phyloP scores from a whole-genome alignment of 169 alveolate species.

The Cryptosporidium parvum region DNA sequence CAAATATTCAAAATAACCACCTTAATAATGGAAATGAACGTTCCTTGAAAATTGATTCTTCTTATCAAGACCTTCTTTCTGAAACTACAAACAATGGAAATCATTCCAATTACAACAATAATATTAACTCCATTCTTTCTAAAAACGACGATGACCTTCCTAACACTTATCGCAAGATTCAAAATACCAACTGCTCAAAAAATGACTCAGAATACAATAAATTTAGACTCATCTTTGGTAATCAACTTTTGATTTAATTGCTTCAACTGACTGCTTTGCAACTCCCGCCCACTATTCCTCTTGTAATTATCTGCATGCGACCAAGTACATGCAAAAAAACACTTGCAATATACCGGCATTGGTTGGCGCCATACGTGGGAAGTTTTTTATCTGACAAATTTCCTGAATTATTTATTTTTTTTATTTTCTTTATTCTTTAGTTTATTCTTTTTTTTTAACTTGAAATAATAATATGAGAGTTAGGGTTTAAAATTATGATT shows the following conservation, averaged over 20 bases:
- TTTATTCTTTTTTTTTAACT: not conserved
- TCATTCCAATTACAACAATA: not conserved
- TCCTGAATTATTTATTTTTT: not conserved
- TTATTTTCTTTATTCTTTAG: not conserved
- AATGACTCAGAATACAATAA: conserved; percentile 50
- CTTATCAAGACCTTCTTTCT: not conserved
- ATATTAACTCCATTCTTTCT: not conserved
- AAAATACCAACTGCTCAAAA: conserved; percentile 11
- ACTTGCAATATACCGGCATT: conserved; percentile 24
- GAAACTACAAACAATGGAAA: not conserved
- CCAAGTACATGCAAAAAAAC: not conserved
- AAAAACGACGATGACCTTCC: not conserved
- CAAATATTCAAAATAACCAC: not conserved
- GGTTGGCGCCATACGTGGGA: conserved; percentile 21
- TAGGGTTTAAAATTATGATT: not conserved
- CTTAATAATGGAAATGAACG: not conserved
- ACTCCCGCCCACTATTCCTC: not conserved
- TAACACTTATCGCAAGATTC: not conserved
- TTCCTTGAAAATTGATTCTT: not conserved
- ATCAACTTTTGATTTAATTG: conserved; percentile 29
- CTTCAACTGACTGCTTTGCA: not conserved
- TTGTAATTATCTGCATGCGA: not conserved
- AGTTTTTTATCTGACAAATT: not conserved
- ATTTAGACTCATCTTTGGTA: conserved; percentile 50
- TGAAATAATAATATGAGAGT: not conserved